Base-by-base conservation (phyloP, 2,329 filamentous ascomycete genomes). In the Didymella keratinophila region DNA sequence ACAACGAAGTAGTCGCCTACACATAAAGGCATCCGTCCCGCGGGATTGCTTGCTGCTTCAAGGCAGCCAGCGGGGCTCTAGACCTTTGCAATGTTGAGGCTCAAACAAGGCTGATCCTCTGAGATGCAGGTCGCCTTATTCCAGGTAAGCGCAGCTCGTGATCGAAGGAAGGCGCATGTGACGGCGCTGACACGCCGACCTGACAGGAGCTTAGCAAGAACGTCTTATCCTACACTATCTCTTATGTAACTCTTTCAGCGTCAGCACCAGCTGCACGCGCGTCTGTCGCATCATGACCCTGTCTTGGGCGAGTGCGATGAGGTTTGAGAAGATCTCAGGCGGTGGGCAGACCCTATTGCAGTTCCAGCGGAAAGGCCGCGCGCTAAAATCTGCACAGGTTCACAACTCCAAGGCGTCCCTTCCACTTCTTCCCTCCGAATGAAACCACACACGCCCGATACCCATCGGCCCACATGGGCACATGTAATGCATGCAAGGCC, bases 401-500 rank as follows among this genome's bases (percentile, higher is more conserved):
- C 39, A 34, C 28, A 14, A 43, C 36, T 8, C 12, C 18, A 21
- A 36, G 30, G 42, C 36, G 23, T 25, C 44, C 34, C 41, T 21
- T 43, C 12, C 23, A 36, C 27, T 28, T 34, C 18, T 32, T 16
- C 16, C 30, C 16, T 30, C 44, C 48, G 49, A 60, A 27, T 50
- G 57, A 54, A 59, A 58, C 60, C 52, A 60, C 56, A 61, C 58
- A 46, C 48, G 36, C 16, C 39, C 55, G 30, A 53, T 46, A 60
- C 23, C 49, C 54, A 43, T 48, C 42, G 52, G 47, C 43, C 53
- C 63, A 67, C 23, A 23, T 27, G 41, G 21, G 41, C 21, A 25
- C 54, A 56, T 61, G 56, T 44, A 56, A 49, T 23, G 28, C 14
- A 10, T 59, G 62, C 59, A 57, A 55, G 53, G 61, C 60, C 39